Base-by-base conservation (phyloP, 1,284 basidiomycete genomes). In the Cutaneotrichosporon mucoides region DNA sequence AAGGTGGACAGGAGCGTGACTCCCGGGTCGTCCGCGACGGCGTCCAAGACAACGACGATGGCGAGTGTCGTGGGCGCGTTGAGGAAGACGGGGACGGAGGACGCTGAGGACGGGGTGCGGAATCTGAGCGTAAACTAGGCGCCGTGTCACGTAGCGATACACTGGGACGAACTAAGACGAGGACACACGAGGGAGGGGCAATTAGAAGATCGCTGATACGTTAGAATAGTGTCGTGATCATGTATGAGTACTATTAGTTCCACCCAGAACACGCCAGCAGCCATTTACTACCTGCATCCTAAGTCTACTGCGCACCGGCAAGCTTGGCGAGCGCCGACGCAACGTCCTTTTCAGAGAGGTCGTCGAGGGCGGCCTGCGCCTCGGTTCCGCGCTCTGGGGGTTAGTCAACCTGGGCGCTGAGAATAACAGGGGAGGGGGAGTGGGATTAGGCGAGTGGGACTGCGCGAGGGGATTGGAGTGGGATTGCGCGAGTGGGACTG, bases 311-410 rank as follows among this genome's bases (percentile, higher is more conserved):
- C 24, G 55, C 49, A 24, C 38, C 56, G 40, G 77, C 63, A 44
- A 78, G 68, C 62, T 68, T 66, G 53, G 62, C 61, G 24, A 79
- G 65, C 37, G 70, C 70, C 13, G 67, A 61, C 16, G 60, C 67
- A 44, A 78, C 76, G 57, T 78, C 74, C 47, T 69, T 61, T 62
- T 76, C 75, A 9, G 73, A 73, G 33, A 78, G 59, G 57, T 72
- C 65, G 34, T 73, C 66, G 46, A 79, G 64, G 12, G 66, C 60
- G 3, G 71, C 69, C 61, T 76, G 72, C 1, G 66, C 60, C 65
- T 79, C 77, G 47, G 68, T 68, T 3, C 77, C 77, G 44, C 72
- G 70, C 61, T 79, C 77, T 79, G 63, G 44, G 8, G 4, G 47
- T 56, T 10, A 56, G 55, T 47, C 9, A 35, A 24, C 24, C 24